A percentile compares a stretch with the other conserved stretches of the same genome.
These are phyloP conservation scores for Calamus simplicifolius DNA, from an alignment of 176 grass and related monocot species.

Conservation along the genomic window DNA sequence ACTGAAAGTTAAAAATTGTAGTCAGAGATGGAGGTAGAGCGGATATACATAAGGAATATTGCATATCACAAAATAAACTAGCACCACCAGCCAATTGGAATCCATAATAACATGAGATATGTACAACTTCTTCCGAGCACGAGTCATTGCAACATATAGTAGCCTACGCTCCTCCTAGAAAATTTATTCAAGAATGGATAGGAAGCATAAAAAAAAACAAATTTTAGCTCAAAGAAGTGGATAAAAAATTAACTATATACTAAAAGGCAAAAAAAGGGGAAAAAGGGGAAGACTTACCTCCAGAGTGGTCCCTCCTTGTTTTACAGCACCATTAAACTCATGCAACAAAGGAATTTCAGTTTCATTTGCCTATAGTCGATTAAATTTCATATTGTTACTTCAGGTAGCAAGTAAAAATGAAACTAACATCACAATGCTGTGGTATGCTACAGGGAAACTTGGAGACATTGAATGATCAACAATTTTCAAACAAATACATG, in stretches of 20 bases:
- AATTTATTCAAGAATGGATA: constrained; percentile 3
- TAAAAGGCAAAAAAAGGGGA: neutral
- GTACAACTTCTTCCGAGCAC: constrained; percentile 77
- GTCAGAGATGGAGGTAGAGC: constrained; percentile 4
- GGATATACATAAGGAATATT: no score
- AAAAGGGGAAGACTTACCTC: constrained; percentile 32
- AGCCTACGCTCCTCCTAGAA: constrained; percentile 88
- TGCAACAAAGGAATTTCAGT: constrained; percentile 93
- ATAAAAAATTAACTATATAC: constrained; percentile 13
- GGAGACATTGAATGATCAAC: no score
- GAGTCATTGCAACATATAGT: constrained; percentile 93
- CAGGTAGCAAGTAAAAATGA: no score
- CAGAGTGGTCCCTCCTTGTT: constrained; percentile 40
- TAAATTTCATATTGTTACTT: no score
- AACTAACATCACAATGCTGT: no score
- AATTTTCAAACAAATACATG: no score
- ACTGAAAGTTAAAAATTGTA: constrained; percentile 41
- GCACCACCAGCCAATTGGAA: constrained; percentile 60
- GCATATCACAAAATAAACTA: constrained; percentile 5
- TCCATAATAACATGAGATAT: constrained; percentile 78
- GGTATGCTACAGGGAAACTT: no score
- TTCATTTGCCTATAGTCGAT: constrained; percentile 59
- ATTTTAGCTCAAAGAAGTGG: constrained; percentile 1
- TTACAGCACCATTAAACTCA: constrained; percentile 56
- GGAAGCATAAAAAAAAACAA: constrained; percentile 11